Conservation (phyloP, 495 filamentous ascomycete genomes). For the Lentithecium fluviatile region DNA sequence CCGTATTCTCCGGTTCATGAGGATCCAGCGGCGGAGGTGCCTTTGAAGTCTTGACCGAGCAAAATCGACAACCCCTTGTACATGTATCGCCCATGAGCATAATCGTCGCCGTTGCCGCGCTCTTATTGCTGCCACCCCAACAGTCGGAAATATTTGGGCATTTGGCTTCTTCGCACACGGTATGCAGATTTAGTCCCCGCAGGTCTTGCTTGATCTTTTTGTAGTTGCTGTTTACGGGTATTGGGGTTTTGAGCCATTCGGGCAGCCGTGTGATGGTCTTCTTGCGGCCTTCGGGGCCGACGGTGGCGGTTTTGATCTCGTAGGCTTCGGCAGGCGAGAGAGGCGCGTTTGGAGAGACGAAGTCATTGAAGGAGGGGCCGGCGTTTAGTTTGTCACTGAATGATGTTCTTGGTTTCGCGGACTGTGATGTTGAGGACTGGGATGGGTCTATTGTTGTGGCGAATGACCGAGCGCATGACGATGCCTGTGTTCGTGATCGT, state of each 20-base stretch:
- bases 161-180: slow-evolving; percentile 94
- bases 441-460: slow-evolving; percentile 45
- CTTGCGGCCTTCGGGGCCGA: slow-evolving; percentile 76
- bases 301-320: slow-evolving; percentile 70
- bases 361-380: slow-evolving; percentile 83
- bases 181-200: slow-evolving; percentile 84
- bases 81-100: slow-evolving; percentile 99
- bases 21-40: slow-evolving; percentile 80
- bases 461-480: slow-evolving; percentile 38
- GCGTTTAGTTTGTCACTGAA: slow-evolving; percentile 56
- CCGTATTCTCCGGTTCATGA: slow-evolving; percentile 95
- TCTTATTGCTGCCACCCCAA: slow-evolving; percentile 89
- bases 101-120: slow-evolving; percentile 92
- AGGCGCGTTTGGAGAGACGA: slow-evolving; percentile 59
- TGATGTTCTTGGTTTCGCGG: slow-evolving; percentile 49
- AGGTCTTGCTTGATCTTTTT: slow-evolving; percentile 93
- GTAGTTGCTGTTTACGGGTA: slow-evolving; percentile 80
- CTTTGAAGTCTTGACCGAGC: slow-evolving; percentile 86
- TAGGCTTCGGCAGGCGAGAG: slow-evolving; percentile 60
- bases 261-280: slow-evolving; percentile 89
- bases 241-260: slow-evolving; percentile 92
- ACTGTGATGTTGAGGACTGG: slow-evolving; percentile 21
- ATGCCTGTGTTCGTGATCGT: not conserved
- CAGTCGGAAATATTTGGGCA: slow-evolving; percentile 98
- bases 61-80: slow-evolving; percentile 95